Base-by-base conservation (phyloP, 2,329 filamentous ascomycete genomes). In the Fusarium sp. region DNA sequence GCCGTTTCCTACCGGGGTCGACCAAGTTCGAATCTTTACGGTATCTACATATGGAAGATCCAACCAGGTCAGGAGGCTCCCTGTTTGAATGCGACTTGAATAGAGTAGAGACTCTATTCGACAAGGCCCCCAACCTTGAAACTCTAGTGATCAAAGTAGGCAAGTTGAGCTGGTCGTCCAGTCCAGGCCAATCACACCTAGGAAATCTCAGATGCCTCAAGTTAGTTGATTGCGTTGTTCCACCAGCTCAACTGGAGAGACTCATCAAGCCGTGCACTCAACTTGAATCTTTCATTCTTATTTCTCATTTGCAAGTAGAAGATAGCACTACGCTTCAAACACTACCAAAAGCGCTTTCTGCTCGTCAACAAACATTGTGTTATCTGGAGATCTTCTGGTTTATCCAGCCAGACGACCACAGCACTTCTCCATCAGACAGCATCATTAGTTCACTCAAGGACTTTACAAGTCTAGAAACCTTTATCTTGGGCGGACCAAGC, bases 241-340 rank as follows among this genome's bases (percentile, higher is more conserved):
- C 11, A 0, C 4, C 7, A 4, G 2, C 22, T 5, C 2, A 8
- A 14, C 13, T 46, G 4, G 3, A 14, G n/a, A 8, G 11, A 2
- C n/a, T 46, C 5, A 9, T 36, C 9, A 4, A n/a, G 1, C 18
- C 2, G 3, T 55, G 52, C 10, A 5, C 6, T 5, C 52, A 24
- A 11, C 14, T 55, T 2, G 31, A 38, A 14, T 34, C 31, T 10
- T 55, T 55, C n/a, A 20, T 38, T 17, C 17, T 17, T 31, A 46
- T 33, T n/a, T 4, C 17, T n/a, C 26, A 28, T 10, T 28, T 9
- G 26, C 6, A 28, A 9, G 36, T 10, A 17, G n/a, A n/a, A n/a
- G n/a, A 10, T 15, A 9, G 15, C 17, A 9, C 36, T 17, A n/a
- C 36, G 36, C 38, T 22, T 20, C 8, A 14, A 9, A 13, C n/a